Conservation (phyloP, 352 stramenopile genomes). For the Globisporangium solare region DNA sequence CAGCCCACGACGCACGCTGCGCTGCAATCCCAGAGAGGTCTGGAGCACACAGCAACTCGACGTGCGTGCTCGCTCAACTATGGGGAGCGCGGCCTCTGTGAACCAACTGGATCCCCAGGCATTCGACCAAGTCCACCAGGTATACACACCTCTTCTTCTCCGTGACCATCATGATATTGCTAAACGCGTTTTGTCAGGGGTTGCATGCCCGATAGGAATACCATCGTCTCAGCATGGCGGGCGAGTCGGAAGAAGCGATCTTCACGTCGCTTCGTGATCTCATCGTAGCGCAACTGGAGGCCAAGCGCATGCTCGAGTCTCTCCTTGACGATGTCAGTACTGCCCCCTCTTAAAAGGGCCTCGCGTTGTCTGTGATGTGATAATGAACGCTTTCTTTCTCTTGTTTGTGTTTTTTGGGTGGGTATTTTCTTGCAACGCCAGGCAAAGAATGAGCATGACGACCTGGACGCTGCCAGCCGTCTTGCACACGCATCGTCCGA, state of each 20-base stretch:
- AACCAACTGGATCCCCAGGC: slow-evolving; percentile 7
- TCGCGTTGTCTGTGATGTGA: too few relatives aligned
- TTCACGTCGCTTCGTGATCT: slow-evolving; percentile 35
- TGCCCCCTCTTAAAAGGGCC: background rate
- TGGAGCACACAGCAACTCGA: too few relatives aligned
- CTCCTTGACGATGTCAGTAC: background rate
- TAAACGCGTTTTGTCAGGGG: background rate
- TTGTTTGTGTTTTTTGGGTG: too few relatives aligned
- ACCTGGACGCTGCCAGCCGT: slow-evolving; percentile 3
- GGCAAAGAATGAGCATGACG: too few relatives aligned
- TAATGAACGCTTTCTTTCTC: too few relatives aligned
- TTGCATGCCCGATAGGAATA: slow-evolving; percentile 23
- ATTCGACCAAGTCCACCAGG: slow-evolving; percentile 6
- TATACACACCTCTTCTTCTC: background rate
- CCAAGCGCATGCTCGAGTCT: slow-evolving; percentile 3
- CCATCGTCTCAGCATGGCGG: slow-evolving; percentile 23
- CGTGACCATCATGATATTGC: too few relatives aligned
- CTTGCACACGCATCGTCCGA: slow-evolving; percentile 4
- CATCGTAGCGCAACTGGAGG: slow-evolving; percentile 18
- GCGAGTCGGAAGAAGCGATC: slow-evolving; percentile 37
- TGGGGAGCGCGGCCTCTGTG: slow-evolving; percentile 12
- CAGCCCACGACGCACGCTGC: too few relatives aligned
- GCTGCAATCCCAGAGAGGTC: too few relatives aligned
- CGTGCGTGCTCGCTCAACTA: background rate
- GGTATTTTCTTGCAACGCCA: background rate